Evolutionary conservation across 129 eudicot genomes (phyloP).

Genomic region (Artemisia tridentata): DNA sequence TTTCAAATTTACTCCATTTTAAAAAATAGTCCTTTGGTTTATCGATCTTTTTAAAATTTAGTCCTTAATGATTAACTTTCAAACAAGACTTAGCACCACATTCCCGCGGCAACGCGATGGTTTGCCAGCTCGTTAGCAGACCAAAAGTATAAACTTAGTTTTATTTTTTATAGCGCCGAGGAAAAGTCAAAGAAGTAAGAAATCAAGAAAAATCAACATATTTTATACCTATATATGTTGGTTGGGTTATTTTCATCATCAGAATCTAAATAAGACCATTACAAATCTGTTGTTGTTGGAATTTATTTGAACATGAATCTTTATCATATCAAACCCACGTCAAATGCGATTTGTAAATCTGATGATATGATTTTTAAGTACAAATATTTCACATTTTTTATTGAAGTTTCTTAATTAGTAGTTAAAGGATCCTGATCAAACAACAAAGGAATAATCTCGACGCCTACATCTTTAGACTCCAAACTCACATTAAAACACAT

Average conservation of each 20-base stretch:
- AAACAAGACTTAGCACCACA: too few relatives aligned
- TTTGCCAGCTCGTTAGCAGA: too few relatives aligned
- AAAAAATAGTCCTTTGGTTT: too few relatives aligned
- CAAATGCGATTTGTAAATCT: constrained; percentile 39
- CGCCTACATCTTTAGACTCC: constrained; percentile 27
- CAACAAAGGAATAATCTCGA: constrained; percentile 35
- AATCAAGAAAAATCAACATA: background rate
- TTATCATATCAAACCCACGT: constrained; percentile 41
- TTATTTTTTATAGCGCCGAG: too few relatives aligned
- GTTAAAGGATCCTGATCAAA: constrained; percentile 15
- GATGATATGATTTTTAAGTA: constrained; percentile 37
- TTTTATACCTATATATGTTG: background rate
- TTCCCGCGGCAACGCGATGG: too few relatives aligned
- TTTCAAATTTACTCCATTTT: too few relatives aligned
- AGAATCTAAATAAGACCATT: constrained; percentile 32
- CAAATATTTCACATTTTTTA: constrained; percentile 14
- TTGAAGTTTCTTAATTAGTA: constrained; percentile 18
- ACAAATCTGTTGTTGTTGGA: constrained; percentile 41
- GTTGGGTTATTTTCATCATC: constrained; percentile 22
- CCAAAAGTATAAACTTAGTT: too few relatives aligned
- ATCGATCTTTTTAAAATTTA: too few relatives aligned
- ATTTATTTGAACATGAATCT: constrained; percentile 42
- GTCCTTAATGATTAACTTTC: too few relatives aligned
- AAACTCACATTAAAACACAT: background rate
- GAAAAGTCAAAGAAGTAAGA: background rate